Evolutionary conservation across 2,329 filamentous ascomycete species (phyloP).

Genomic region (Hansfordia pulvinata): DNA sequence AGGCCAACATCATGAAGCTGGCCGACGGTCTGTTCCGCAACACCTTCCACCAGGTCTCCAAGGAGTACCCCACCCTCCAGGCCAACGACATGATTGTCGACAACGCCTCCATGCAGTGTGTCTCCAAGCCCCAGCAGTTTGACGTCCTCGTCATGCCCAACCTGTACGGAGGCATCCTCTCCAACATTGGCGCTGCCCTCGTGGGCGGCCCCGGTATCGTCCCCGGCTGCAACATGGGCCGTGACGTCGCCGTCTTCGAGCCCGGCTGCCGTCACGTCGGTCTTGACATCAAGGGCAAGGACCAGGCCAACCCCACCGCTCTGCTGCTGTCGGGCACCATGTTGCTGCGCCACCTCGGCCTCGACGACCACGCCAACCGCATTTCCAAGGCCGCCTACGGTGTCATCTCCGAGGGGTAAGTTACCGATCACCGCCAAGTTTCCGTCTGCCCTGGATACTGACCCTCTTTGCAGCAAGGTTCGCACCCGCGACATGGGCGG

Average conservation of each 20-base stretch:
- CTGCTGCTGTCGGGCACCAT: constrained; percentile 91
- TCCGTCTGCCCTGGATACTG: constrained; percentile 16
- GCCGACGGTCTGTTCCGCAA: constrained; percentile 97
- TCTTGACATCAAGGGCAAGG: constrained; percentile 98
- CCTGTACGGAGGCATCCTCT: constrained; percentile 95
- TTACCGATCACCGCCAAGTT: constrained; percentile 8
- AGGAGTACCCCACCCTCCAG: constrained; percentile 92
- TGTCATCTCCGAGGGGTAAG: constrained; percentile 81
- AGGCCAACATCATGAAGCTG: constrained; percentile 99
- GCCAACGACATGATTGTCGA: constrained; percentile 99
- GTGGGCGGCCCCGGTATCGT: constrained; percentile 96
- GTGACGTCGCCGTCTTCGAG: constrained; percentile 96
- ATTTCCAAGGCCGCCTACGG: constrained; percentile 76
- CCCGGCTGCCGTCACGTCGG: constrained; percentile 98
- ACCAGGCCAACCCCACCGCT: constrained; percentile 96
- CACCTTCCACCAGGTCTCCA: constrained; percentile 85
- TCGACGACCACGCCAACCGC: constrained; percentile 96
- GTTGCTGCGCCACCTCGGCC: constrained; percentile 91
- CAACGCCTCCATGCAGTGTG: constrained; percentile 99
- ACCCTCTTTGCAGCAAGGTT: constrained; percentile 48
- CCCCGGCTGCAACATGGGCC: constrained; percentile 98
- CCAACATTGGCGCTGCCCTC: constrained; percentile 95
- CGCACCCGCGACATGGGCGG: constrained; percentile 97
- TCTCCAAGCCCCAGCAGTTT: constrained; percentile 92
- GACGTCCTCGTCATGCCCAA: constrained; percentile 99